Evolutionary conservation across 768 basidiomycete species (phyloP).

Genomic region (Auricularia sp.): DNA sequence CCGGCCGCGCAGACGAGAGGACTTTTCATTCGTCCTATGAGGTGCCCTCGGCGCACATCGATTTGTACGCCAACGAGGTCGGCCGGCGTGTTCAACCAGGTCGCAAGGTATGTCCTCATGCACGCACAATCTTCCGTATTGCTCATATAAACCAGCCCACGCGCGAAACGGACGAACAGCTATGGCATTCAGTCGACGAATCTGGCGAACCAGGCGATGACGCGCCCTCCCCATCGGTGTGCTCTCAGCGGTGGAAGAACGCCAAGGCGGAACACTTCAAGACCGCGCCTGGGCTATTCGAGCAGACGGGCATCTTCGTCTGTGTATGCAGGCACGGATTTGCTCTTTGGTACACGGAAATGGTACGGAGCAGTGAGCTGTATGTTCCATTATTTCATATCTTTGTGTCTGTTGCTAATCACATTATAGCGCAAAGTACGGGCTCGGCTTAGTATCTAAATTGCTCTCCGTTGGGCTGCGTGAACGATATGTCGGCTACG

Average conservation of each 20-base stretch:
- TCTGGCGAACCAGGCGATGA: neutral
- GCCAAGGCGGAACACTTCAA: neutral
- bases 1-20: neutral
- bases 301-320: neutral
- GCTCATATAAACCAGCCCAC: neutral
- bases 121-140: neutral
- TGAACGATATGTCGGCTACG: neutral
- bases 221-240: neutral
- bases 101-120: neutral
- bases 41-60: neutral
- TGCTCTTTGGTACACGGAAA: neutral
- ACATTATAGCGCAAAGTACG: conserved; percentile 1
- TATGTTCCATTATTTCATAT: conserved; percentile 21
- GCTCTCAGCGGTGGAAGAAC: neutral
- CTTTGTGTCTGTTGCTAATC: neutral
- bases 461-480: neutral
- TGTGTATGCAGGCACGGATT: conserved; percentile 1
- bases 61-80: neutral
- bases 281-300: neutral
- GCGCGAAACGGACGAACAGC: neutral
- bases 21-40: neutral
- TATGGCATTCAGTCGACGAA: neutral
- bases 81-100: neutral
- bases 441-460: neutral
- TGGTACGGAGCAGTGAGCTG: conserved; percentile 34